Base-by-base conservation (phyloP, 2,329 filamentous ascomycete species). In the Seiridium cupressi region DNA sequence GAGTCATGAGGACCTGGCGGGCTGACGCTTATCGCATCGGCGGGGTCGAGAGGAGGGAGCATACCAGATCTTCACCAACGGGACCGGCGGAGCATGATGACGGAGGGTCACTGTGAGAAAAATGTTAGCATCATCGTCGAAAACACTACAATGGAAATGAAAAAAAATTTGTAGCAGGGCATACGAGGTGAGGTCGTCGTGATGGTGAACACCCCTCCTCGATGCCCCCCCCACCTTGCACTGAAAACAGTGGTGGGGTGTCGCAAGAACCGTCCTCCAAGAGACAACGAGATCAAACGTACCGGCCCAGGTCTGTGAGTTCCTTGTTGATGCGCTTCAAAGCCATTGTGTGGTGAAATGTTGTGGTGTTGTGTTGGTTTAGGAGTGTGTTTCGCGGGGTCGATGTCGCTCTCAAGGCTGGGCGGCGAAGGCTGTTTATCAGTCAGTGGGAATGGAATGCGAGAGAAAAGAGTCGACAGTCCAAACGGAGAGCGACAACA, bases 71-170 rank as follows among this genome's bases (percentile, higher is more conserved):
- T 84, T 98, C 94, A 78, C 93, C 93, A 73, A 96, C 89, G 69
- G 95, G 95, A 68, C 95, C 95, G 72, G 95, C 95, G 76, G 94
- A 98, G 88, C 95, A 99, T 70, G 94, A 98, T 62, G 95, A 98
- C 74, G 95, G 95, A 76, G 95, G 95, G 78, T 99, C 95, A 83
- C 95, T 98, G 71, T 65, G 62, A 59, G 4, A 62, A 55, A 61
- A 47, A 67, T 42, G 63, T 76, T 65, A 78, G 73, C 66, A 66
- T 63, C 3, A 35, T 57, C 51, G 60, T 61, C 46, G 18, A 62
- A 51, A 53, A 10, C 51, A 63, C 38, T 53, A 72, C 58, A 69
- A 65, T 59, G 56, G 2, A 6, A 35, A 38, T 36, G 10, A 35
- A 18, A 18, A 5, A 35, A 7, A 34, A 48, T 32, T 10, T 10